Base-by-base conservation (phyloP, 495 filamentous ascomycete genomes). In the Penicillium waksmanii region DNA sequence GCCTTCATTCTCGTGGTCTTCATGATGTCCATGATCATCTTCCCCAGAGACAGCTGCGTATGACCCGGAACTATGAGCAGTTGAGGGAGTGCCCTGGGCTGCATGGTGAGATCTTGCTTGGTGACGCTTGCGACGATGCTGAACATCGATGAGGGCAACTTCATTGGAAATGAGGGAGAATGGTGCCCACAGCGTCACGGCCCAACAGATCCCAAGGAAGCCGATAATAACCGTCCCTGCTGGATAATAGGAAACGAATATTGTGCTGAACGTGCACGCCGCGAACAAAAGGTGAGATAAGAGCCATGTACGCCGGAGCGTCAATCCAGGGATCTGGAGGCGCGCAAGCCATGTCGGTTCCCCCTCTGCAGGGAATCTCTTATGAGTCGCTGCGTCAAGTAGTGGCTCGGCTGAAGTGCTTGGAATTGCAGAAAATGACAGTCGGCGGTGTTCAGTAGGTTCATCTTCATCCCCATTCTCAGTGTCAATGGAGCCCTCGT, bases 81-180 rank as follows among this genome's bases (percentile, higher is more conserved):
- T 42, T 21, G 54, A 35, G 12, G 48, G 17, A 27, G 46, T 7
- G 1, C 42, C 36, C 11, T 51, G 59, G 7, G 59, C 54, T 34
- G 47, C 43, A 27, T 50, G 43, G 15, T 58, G 43, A 23, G 56
- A 34, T 53, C 64, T 67, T 36, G 74, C 53, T 23, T 72, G 73
- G 13, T 68, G 77, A 15, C 79, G 73, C 42, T 77, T 79, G 18
- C 81, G 73, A 19, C 89, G 87, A 50, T 86, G 81, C 19, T 88
- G 77, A 49, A 87, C 84, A 66, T 96, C 90, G 33, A 90, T 85
- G 53, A 87, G 87, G 50, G 85, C 85, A 43, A 97, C 90, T 73
- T 97, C 93, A 35, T 89, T 88, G 50, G 88, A 89, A 66, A 97
- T 96, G 61, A 97, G 87, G 36, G 93, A 92, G 78, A 93, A 97